Percentiles rank a stretch among this genome's conserved stretches.
phyloP scores from a whole-genome alignment of 805 yeast species.

The Torulaspora delbrueckii region DNA sequence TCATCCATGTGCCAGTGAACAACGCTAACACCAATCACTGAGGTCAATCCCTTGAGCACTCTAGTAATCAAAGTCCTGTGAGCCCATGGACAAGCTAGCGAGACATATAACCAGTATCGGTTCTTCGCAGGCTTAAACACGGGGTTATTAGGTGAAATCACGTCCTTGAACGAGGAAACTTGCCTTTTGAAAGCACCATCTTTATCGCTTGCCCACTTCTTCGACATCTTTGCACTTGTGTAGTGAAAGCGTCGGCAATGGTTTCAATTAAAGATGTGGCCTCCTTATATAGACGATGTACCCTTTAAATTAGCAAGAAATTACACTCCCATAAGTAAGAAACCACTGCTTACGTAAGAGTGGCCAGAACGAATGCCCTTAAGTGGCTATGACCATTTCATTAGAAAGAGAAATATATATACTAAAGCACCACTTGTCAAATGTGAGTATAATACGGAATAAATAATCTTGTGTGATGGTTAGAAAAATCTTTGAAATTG shows the following conservation, averaged over 20 bases:
- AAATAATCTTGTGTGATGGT: slow-evolving; percentile 4
- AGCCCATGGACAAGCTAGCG: slow-evolving; percentile 94
- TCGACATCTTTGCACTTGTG: slow-evolving; percentile 18
- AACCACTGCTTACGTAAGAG: background rate
- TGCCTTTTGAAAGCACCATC: slow-evolving; percentile 56
- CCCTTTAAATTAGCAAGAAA: background rate
- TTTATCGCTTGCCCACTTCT: slow-evolving; percentile 32
- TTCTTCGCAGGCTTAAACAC: slow-evolving; percentile 66
- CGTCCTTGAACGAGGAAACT: slow-evolving; percentile 56
- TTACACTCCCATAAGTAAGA: background rate
- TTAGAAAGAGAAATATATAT: slow-evolving; percentile 3
- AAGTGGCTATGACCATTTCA: slow-evolving; percentile 2
- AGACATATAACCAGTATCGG: slow-evolving; percentile 83
- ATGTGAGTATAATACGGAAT: slow-evolving; percentile 5
- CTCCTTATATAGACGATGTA: background rate
- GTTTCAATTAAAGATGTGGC: background rate
- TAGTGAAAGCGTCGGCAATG: background rate
- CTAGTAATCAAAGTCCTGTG: slow-evolving; percentile 76
- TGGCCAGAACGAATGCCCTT: background rate
- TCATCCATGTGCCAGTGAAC: slow-evolving; percentile 90
- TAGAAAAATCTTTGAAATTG: background rate
- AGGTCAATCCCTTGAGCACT: slow-evolving; percentile 62
- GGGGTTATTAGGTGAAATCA: slow-evolving; percentile 56
- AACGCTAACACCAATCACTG: slow-evolving; percentile 61
- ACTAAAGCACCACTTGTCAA: slow-evolving; percentile 3